Base-by-base conservation (phyloP, 2,329 filamentous ascomycete species). In the Phialophora macrospora region DNA sequence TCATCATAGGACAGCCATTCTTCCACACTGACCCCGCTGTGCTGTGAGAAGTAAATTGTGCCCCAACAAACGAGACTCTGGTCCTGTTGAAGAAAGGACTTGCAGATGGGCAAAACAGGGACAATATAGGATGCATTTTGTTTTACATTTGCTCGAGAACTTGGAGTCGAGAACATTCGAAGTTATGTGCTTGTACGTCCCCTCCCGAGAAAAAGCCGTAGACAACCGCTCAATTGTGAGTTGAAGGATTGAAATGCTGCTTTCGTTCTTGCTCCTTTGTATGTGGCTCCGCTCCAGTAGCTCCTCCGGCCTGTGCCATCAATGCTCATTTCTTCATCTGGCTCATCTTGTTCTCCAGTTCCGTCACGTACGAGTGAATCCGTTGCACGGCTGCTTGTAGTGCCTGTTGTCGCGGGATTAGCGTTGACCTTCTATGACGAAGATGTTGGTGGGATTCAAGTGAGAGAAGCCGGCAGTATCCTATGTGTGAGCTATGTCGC, bases 351-450 rank as follows among this genome's bases (percentile, higher is more conserved):
- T 91, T 86, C 81, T 98, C 94, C 70, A 98, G 81, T 59, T 86
- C 86, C 76, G 88, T 87, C 70, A 97, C 88, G 77, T 97, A 96
- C 69, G 86, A 87, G 80, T 92, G 92, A 77, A 97, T 87, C 76
- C 91, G 87, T 78, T 93, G 90, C 64, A 96, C 93, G 56, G 93
- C 92, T 57, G 88, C 85, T 85, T 97, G 93, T 56, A 98, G 85
- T 71, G 91, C 89, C 93, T 96, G 72, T 71, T 55, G 54, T 57
- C 67, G 30, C 14, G 55, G 44, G 51, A 60, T 72, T 57, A 67
- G 62, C 67, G 68, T 65, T 20, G 26, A 5, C n/a, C 30, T 34
- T 22, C n/a, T 54, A 30, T n/a, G 30, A 8, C 5, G 30, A 44
- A 32, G 9, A 20, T n/a, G 22, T 48, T 3, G 26, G 2, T 9